These are phyloP conservation scores for Xerocomus brunneocitrinus DNA, from an alignment of 768 basidiomycete genomes.

Conservation along the genomic window DNA sequence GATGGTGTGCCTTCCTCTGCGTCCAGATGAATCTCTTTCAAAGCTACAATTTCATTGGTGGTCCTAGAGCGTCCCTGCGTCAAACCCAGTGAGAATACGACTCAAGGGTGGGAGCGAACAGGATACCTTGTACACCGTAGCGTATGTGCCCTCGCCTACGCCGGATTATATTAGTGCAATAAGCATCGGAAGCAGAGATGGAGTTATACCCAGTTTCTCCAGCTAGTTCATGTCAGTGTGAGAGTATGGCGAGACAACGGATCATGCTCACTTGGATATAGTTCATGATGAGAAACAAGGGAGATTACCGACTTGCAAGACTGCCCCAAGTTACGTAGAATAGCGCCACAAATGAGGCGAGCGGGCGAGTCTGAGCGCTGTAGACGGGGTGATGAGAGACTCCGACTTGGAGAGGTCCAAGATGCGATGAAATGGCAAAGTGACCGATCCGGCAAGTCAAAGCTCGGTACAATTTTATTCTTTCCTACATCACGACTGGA, in stretches of 20 bases:
- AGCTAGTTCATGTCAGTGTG: constrained; percentile 43
- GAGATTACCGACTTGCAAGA: not conserved
- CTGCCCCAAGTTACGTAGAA: constrained; percentile 2
- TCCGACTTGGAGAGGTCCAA: too few species aligned
- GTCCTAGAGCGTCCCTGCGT: constrained; percentile 86
- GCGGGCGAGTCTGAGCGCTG: not conserved
- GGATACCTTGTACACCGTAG: constrained; percentile 91
- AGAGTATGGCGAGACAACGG: not conserved
- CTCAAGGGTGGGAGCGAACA: not conserved
- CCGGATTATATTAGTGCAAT: constrained; percentile 4
- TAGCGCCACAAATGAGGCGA: constrained; percentile 3
- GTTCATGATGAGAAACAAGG: constrained; percentile 36
- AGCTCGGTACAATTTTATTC: not conserved
- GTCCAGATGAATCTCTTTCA: constrained; percentile 99
- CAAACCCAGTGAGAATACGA: constrained; percentile 1
- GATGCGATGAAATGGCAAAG: not conserved
- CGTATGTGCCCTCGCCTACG: constrained; percentile 87
- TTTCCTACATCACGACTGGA: not conserved
- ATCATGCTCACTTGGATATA: constrained; percentile 48
- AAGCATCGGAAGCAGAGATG: not conserved
- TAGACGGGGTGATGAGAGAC: not conserved
- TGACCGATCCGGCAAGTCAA: constrained; percentile 19
- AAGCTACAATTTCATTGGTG: constrained; percentile 97
- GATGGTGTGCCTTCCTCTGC: constrained; percentile 98
- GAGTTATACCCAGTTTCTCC: constrained; percentile 71